phyloP scores from a whole-genome alignment of 805 yeast species.

The Cyberlindnera veronae region DNA sequence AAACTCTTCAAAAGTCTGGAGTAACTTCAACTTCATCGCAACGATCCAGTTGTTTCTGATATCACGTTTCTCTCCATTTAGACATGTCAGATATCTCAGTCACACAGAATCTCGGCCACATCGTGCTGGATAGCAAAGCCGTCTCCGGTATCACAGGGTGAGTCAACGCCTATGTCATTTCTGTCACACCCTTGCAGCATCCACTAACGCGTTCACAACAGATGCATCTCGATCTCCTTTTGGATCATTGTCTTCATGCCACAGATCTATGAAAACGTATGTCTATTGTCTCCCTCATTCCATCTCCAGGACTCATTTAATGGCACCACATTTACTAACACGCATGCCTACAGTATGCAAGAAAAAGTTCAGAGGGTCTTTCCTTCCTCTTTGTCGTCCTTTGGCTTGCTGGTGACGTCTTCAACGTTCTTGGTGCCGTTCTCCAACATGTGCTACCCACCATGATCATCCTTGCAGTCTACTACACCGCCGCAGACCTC shows the following conservation, averaged over 20 bases:
- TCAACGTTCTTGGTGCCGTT: constrained; percentile 88
- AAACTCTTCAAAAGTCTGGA: background rate
- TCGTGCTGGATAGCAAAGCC: constrained; percentile 26
- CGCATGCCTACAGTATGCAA: constrained; percentile 39
- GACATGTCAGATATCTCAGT: constrained; percentile 9
- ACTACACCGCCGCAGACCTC: constrained; percentile 88
- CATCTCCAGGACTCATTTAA: background rate
- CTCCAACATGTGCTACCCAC: constrained; percentile 91
- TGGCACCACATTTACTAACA: background rate
- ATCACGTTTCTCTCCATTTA: background rate
- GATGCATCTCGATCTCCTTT: constrained; percentile 88
- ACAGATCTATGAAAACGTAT: constrained; percentile 79
- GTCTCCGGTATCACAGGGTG: constrained; percentile 30
- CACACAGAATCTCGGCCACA: constrained; percentile 15
- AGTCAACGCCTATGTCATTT: background rate
- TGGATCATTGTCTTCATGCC: constrained; percentile 99
- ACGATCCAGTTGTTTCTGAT: background rate
- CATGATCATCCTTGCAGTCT: constrained; percentile 87
- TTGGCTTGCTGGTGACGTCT: constrained; percentile 93
- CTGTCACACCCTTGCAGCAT: background rate
- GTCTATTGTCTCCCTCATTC: no score
- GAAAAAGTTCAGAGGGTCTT: constrained; percentile 87
- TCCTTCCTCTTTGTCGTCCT: constrained; percentile 81
- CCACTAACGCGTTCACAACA: constrained; percentile 1
- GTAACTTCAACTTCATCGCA: background rate